These are phyloP conservation scores for Leishmania amazonensis DNA, from an alignment of 208 protist genomes.

Conservation along the genomic window DNA sequence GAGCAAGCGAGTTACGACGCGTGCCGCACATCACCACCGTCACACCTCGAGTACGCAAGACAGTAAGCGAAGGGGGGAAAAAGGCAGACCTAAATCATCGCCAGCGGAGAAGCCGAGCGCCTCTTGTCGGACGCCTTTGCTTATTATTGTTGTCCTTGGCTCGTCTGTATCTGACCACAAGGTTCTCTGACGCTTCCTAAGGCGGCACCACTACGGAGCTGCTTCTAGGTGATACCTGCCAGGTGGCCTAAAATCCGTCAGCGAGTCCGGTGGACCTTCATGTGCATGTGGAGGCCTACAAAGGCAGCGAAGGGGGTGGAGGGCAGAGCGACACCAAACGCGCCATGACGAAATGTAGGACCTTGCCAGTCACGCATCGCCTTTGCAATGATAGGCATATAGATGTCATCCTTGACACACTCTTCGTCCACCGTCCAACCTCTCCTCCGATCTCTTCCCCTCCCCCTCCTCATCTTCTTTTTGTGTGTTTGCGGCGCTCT, in stretches of 20 bases:
- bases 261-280: neutral
- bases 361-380: neutral
- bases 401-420: neutral
- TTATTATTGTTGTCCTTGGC: neutral
- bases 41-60: neutral
- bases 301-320: too few relatives aligned
- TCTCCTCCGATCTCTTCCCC: slow-evolving; percentile 8
- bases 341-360: too few relatives aligned
- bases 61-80: neutral
- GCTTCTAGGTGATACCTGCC: neutral
- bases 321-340: too few relatives aligned
- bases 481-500: neutral
- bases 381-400: neutral
- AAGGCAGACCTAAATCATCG: neutral
- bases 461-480: neutral
- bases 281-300: neutral
- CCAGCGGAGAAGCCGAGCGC: neutral
- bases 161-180: neutral
- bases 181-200: neutral
- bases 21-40: neutral
- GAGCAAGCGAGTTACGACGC: neutral
- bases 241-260: neutral
- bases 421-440: slow-evolving; percentile 9
- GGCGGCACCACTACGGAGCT: neutral
- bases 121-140: neutral